These are phyloP conservation scores for Citeromyces matritensis DNA, from an alignment of 805 yeast genomes.

Conservation along the genomic window DNA sequence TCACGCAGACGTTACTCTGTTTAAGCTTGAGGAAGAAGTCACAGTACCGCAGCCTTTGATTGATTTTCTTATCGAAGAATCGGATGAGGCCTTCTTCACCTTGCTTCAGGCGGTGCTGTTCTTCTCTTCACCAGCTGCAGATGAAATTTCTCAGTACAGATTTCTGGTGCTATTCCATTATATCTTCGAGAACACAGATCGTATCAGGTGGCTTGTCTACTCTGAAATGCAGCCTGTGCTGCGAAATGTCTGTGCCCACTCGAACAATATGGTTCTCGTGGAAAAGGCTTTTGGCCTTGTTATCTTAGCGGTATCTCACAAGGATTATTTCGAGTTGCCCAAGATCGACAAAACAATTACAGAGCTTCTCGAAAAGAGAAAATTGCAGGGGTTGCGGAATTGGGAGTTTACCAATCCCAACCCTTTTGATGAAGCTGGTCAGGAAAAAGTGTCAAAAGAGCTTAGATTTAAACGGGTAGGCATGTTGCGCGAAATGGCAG, in stretches of 20 bases:
- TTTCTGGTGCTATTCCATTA: constrained; percentile 4
- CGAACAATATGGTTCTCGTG: constrained; percentile 1
- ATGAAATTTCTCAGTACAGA: constrained; percentile 4
- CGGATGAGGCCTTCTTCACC: constrained; percentile 4
- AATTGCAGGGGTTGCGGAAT: constrained; percentile 8
- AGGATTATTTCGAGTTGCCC: too few species aligned
- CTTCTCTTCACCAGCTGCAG: constrained; percentile 2
- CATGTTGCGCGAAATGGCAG: too few species aligned
- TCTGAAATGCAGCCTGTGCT: constrained; percentile 3
- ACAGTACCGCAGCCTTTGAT: constrained; percentile 20
- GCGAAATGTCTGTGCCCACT: constrained; percentile 2
- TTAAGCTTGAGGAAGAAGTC: constrained; percentile 14
- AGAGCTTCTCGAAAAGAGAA: constrained; percentile 8
- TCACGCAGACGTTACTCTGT: constrained; percentile 15
- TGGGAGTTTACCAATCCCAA: constrained; percentile 6
- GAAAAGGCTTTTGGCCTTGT: constrained; percentile 2
- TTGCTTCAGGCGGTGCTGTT: constrained; percentile 3
- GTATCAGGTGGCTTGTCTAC: constrained; percentile 7
- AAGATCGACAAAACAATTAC: background rate
- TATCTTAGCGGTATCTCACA: constrained; percentile 1
- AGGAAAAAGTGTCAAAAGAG: constrained; percentile 1
- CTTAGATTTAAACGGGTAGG: background rate
- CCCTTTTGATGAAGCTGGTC: constrained; percentile 4
- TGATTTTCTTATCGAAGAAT: constrained; percentile 8
- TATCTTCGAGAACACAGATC: constrained; percentile 2